phyloP scores from a whole-genome alignment of 2,329 filamentous ascomycete species.

The Diaporthe citrichinensis region DNA sequence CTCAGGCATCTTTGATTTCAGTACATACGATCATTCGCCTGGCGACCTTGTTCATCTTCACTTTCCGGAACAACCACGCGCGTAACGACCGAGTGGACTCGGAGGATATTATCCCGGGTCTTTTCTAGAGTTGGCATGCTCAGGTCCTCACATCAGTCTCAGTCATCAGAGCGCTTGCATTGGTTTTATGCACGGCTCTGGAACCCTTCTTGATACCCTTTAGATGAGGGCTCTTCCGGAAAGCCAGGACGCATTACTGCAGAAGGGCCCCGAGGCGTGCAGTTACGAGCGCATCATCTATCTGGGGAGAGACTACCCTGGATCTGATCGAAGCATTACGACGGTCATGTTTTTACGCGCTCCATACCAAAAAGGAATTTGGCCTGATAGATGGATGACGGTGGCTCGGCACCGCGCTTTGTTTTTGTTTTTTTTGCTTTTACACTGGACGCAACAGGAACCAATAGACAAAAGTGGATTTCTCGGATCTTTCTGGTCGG shows the following conservation, averaged over 20 bases:
- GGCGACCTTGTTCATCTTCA: constrained; percentile 44
- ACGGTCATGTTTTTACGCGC: constrained; percentile 58
- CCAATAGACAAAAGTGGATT: constrained; percentile 77
- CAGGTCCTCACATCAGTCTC: constrained; percentile 53
- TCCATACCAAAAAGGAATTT: constrained; percentile 53
- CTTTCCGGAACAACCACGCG: constrained; percentile 51
- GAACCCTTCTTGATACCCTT: constrained; percentile 57
- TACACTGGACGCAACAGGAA: constrained; percentile 49
- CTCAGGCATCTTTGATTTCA: constrained; percentile 43
- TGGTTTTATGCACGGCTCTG: constrained; percentile 52
- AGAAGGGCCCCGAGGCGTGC: constrained; percentile 49
- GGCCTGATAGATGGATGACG: constrained; percentile 56
- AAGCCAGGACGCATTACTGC: constrained; percentile 47
- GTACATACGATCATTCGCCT: constrained; percentile 57
- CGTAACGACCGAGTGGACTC: constrained; percentile 53
- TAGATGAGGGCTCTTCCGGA: constrained; percentile 52
- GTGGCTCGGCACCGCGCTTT: constrained; percentile 46
- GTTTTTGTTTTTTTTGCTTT: constrained; percentile 44
- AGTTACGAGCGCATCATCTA: constrained; percentile 49
- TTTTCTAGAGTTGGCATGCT: constrained; percentile 52
- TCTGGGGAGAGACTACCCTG: constrained; percentile 46
- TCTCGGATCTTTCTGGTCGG: constrained; percentile 69
- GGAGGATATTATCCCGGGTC: constrained; percentile 44
- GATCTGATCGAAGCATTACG: constrained; percentile 54
- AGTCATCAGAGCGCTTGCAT: constrained; percentile 55